Conservation (phyloP, 2,329 filamentous ascomycete genomes). For the Colletotrichum shisoi region DNA sequence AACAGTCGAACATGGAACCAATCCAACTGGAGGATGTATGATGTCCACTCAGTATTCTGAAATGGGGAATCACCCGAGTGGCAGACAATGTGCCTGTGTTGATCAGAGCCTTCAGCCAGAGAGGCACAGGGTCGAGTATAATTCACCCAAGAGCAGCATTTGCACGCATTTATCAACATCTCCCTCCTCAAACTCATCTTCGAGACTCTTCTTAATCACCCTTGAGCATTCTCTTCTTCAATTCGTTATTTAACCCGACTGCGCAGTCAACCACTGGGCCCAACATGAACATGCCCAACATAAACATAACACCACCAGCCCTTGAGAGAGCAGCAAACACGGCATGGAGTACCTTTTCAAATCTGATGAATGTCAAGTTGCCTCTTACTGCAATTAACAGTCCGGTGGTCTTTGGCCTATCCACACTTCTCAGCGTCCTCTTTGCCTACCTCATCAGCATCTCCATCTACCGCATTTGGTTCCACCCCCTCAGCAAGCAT, state of each 20-base stretch:
- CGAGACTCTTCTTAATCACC: neutral
- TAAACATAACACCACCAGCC: neutral
- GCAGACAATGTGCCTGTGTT: neutral
- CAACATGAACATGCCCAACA: neutral
- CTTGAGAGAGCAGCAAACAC: neutral
- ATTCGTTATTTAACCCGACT: neutral
- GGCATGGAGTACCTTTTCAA: neutral
- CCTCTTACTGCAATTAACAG: neutral
- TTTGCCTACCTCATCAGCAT: neutral
- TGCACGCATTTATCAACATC: neutral
- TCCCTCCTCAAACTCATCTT: neutral
- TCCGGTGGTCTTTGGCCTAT: neutral
- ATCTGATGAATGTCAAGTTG: neutral
- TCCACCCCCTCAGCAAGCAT: slow-evolving; percentile 46
- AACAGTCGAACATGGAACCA: no score
- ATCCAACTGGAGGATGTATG: neutral
- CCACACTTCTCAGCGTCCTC: neutral
- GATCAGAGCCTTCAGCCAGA: neutral
- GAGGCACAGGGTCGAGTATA: neutral
- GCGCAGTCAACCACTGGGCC: neutral
- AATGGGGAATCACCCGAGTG: neutral
- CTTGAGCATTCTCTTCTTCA: neutral
- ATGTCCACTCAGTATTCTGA: neutral
- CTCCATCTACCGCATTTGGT: slow-evolving; percentile 45
- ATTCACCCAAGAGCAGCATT: neutral